These are phyloP conservation scores for Discostella stelligera DNA, from an alignment of 352 stramenopile genomes.

Conservation along the genomic window DNA sequence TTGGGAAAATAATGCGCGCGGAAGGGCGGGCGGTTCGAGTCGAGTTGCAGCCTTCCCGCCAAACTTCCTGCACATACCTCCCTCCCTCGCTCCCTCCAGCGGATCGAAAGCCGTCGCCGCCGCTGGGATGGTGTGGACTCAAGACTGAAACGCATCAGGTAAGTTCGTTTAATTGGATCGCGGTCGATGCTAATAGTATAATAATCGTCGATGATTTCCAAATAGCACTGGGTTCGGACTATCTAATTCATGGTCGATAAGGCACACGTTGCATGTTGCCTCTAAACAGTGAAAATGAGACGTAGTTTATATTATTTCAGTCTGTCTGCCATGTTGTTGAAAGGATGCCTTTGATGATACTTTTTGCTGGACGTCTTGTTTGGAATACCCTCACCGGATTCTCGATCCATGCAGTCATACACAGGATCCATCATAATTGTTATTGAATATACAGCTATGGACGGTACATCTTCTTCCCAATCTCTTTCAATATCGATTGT, in stretches of 20 bases:
- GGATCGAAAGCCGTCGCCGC: background rate
- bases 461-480: background rate
- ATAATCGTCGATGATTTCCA: slow-evolving; percentile 40
- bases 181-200: background rate
- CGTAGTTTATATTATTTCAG: slow-evolving; percentile 12
- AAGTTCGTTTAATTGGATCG: background rate
- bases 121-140: background rate
- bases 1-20: too few species aligned
- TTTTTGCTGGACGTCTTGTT: slow-evolving; percentile 46
- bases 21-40: too few species aligned
- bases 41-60: too few species aligned
- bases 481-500: background rate
- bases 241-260: slow-evolving; percentile 56
- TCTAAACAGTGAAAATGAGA: slow-evolving; percentile 47
- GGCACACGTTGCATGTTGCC: slow-evolving; percentile 45
- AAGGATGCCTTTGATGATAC: slow-evolving; percentile 52
- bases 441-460: background rate
- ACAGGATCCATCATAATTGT: too few species aligned
- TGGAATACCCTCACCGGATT: slow-evolving; percentile 36
- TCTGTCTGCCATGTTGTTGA: background rate
- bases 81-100: too few species aligned
- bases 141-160: too few species aligned
- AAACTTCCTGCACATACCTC: too few species aligned
- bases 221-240: slow-evolving; percentile 62
- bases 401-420: background rate